phyloP scores from a whole-genome alignment of 371 early-diverging fungal species.

The Saksenaea vasiformis region DNA sequence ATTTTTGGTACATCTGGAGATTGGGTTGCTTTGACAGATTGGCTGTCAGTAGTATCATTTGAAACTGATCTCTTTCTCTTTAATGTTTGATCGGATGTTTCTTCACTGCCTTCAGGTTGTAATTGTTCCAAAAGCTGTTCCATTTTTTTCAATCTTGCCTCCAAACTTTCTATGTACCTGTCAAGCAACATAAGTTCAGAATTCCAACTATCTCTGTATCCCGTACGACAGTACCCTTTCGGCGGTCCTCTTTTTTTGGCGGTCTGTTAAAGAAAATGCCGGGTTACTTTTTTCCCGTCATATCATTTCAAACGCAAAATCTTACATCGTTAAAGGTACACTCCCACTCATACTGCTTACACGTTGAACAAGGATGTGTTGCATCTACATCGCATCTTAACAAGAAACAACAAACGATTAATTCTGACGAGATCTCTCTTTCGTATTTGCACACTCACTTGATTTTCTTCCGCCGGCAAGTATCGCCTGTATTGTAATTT shows the following conservation, averaged over 20 bases:
- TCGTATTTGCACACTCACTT: conserved; percentile 24
- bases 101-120: conserved; percentile 17
- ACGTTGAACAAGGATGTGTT: conserved; percentile 41
- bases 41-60: background rate
- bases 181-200: background rate
- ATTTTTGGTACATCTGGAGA: conserved; percentile 10
- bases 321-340: conserved; percentile 51
- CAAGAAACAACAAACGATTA: background rate
- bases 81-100: background rate
- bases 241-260: conserved; percentile 51
- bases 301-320: background rate
- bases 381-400: conserved; percentile 46
- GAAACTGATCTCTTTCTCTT: conserved; percentile 17
- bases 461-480: conserved; percentile 48
- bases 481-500: conserved; percentile 35
- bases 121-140: conserved; percentile 36
- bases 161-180: conserved; percentile 50
- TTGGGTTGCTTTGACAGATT: background rate
- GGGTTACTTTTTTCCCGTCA: background rate
- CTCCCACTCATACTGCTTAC: conserved; percentile 42
- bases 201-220: background rate
- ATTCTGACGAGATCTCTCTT: background rate
- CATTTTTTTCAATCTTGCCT: conserved; percentile 42
- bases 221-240: conserved; percentile 40
- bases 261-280: conserved; percentile 22